phyloP scores from a whole-genome alignment of 495 filamentous ascomycete genomes.

The Penicillium flavigenum region DNA sequence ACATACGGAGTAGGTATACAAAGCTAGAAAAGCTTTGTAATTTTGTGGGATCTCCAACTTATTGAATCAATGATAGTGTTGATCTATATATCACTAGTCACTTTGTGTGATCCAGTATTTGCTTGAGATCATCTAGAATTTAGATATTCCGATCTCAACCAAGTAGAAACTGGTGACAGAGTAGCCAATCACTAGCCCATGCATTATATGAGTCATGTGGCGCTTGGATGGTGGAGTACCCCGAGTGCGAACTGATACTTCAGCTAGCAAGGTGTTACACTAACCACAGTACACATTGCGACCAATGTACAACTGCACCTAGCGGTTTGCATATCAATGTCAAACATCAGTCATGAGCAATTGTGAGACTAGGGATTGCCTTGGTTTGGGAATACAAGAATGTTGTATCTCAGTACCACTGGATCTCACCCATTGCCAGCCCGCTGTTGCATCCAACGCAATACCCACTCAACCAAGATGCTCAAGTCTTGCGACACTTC shows the following conservation, averaged over 20 bases:
- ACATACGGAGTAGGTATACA: neutral
- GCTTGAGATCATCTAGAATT: neutral
- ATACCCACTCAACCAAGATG: conserved; percentile 57
- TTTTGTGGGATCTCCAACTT: neutral
- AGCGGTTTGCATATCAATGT: neutral
- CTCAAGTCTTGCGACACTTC: conserved; percentile 55
- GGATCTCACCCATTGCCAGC: conserved; percentile 22
- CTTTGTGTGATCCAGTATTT: neutral
- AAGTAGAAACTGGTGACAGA: neutral
- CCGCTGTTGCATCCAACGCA: conserved; percentile 36
- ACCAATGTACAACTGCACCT: neutral
- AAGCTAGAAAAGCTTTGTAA: neutral
- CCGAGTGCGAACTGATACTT: neutral
- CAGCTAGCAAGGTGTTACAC: neutral
- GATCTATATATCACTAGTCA: neutral
- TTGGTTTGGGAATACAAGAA: neutral
- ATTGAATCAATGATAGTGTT: neutral
- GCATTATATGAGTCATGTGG: neutral
- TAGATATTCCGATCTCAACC: neutral
- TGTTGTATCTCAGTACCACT: conserved; percentile 6
- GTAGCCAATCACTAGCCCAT: neutral
- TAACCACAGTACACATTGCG: neutral
- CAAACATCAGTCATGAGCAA: neutral
- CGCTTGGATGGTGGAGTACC: neutral
- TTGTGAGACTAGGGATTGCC: neutral